These are phyloP conservation scores for Cytospora schulzeri DNA, from an alignment of 2,329 filamentous ascomycete genomes.

Conservation along the genomic window DNA sequence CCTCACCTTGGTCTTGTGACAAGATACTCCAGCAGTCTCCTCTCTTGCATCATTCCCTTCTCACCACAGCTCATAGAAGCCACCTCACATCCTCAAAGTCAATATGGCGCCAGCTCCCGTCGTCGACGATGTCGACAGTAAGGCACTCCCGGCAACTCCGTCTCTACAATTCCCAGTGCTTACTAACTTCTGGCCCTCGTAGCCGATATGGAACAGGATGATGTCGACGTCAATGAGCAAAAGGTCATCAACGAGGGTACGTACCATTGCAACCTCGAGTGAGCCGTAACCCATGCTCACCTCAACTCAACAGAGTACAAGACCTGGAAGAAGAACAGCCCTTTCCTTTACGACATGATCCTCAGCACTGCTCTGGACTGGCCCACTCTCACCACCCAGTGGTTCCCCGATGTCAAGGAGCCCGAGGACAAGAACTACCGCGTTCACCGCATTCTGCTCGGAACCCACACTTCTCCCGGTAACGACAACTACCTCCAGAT, in stretches of 20 bases:
- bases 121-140: conserved; percentile 54
- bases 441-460: conserved; percentile 85
- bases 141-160: conserved; percentile 29
- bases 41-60: too few species aligned
- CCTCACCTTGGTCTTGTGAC: not conserved
- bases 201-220: conserved; percentile 61
- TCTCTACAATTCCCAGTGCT: not conserved
- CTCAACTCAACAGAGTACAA: conserved; percentile 77
- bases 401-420: conserved; percentile 94
- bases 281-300: conserved; percentile 24
- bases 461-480: conserved; percentile 88
- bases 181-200: not conserved
- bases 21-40: not conserved
- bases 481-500: conserved; percentile 92
- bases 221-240: conserved; percentile 73
- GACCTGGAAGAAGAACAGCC: conserved; percentile 99
- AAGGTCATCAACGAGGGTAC: conserved; percentile 88
- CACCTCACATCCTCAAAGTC: not conserved
- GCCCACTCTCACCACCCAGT: conserved; percentile 96
- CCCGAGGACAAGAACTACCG: conserved; percentile 84
- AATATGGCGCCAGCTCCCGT: conserved; percentile 52
- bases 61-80: not conserved
- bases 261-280: not conserved
- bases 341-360: conserved; percentile 98
- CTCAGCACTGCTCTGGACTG: conserved; percentile 92